Percentiles rank a stretch among this genome's conserved stretches.
These are phyloP conservation scores for Dactylonectria macrodidyma DNA, from an alignment of 2,329 filamentous ascomycete species.

Conservation along the genomic window DNA sequence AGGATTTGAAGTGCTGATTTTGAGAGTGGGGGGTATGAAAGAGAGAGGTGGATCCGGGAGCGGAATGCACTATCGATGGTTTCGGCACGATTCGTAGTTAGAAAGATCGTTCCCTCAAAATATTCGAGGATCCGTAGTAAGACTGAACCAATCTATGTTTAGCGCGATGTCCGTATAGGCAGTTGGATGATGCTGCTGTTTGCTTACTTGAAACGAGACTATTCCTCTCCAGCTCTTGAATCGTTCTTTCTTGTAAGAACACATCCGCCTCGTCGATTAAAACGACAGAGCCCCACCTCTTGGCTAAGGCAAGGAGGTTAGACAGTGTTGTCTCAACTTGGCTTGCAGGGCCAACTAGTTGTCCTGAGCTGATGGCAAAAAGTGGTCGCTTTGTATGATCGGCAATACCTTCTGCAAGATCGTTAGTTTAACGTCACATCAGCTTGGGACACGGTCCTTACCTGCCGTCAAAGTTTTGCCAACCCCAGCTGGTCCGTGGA, in stretches of 20 bases:
- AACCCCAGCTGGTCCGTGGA: slow-evolving; percentile 11
- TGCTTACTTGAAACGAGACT: slow-evolving; percentile 13
- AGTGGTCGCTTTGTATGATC: slow-evolving; percentile 7
- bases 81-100: slow-evolving; percentile 8
- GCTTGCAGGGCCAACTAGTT: not conserved
- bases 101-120: slow-evolving; percentile 10
- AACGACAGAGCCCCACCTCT: slow-evolving; percentile 1
- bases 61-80: slow-evolving; percentile 14
- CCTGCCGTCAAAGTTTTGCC: slow-evolving; percentile 19
- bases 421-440: not conserved
- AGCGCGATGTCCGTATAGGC: too few relatives aligned
- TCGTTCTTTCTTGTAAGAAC: slow-evolving; percentile 7
- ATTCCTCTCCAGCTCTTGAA: not conserved
- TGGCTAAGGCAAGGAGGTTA: not conserved
- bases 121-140: slow-evolving; percentile 11
- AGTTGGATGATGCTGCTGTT: too few relatives aligned
- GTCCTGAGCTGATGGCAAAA: slow-evolving; percentile 2
- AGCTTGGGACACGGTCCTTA: not conserved
- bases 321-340: not conserved
- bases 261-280: slow-evolving; percentile 14
- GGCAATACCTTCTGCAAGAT: slow-evolving; percentile 10
- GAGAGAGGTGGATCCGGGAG: slow-evolving; percentile 19
- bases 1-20: not conserved
- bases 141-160: not conserved
- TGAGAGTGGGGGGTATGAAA: slow-evolving; percentile 12